phyloP scores from a whole-genome alignment of 169 alveolate genomes.

The Amoebophrya sp. region DNA sequence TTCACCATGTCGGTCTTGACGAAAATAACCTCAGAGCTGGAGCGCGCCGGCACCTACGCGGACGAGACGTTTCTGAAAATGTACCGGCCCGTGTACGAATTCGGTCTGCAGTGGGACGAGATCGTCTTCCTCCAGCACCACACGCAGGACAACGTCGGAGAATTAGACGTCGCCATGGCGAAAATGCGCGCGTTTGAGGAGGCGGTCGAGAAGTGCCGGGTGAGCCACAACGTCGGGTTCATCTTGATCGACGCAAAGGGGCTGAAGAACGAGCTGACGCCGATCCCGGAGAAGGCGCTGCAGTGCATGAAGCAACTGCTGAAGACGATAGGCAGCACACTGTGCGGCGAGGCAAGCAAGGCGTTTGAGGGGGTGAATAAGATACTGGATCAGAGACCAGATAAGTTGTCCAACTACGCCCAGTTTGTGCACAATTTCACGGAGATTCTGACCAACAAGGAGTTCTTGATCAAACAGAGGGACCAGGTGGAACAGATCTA shows the following conservation, averaged over 20 bases:
- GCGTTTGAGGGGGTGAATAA: background rate
- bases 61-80: background rate
- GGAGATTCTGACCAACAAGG: background rate
- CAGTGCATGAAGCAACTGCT: background rate
- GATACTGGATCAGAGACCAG: background rate
- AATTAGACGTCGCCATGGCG: background rate
- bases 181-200: background rate
- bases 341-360: background rate
- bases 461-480: background rate
- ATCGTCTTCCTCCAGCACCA: background rate
- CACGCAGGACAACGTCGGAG: background rate
- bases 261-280: conserved; percentile 38
- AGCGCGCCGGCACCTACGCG: background rate
- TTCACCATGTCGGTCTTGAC: background rate
- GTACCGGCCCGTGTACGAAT: background rate
- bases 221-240: background rate
- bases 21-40: background rate
- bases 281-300: conserved; percentile 42
- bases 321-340: background rate
- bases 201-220: background rate
- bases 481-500: background rate
- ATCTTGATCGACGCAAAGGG: conserved; percentile 33
- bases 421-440: background rate
- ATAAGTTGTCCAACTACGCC: background rate
- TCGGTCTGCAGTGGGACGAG: background rate